These are phyloP conservation scores for Plasmodium reichenowi DNA, from an alignment of 169 alveolate species.

Conservation along the genomic window DNA sequence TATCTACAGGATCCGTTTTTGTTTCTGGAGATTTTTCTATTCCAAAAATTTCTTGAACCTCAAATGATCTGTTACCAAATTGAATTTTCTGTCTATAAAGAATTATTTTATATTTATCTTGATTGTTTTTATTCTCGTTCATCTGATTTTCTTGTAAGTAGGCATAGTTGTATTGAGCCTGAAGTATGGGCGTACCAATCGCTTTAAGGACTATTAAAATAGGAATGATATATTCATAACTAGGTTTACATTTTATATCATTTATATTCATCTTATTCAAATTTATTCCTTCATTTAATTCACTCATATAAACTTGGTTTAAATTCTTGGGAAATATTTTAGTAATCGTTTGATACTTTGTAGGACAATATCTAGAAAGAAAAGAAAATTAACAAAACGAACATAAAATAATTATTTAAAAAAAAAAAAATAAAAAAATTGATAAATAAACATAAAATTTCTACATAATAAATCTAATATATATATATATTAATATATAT, in stretches of 20 bases:
- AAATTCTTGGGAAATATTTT: slow-evolving; percentile 29
- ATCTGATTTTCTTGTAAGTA: slow-evolving; percentile 49
- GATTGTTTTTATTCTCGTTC: slow-evolving; percentile 2
- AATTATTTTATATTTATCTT: slow-evolving; percentile 39
- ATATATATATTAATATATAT: not conserved
- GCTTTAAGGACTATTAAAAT: slow-evolving; percentile 52
- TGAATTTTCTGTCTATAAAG: slow-evolving; percentile 67
- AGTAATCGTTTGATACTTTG: slow-evolving; percentile 38
- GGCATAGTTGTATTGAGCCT: slow-evolving; percentile 54
- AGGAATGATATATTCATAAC: slow-evolving; percentile 59
- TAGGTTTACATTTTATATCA: slow-evolving; percentile 58
- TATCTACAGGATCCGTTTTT: slow-evolving; percentile 26
- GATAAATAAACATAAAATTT: not conserved
- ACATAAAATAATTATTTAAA: not conserved
- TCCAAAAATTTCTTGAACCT: slow-evolving; percentile 65
- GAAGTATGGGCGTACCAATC: slow-evolving; percentile 52
- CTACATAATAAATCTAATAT: not conserved
- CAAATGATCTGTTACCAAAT: slow-evolving; percentile 42
- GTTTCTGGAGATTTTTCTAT: slow-evolving; percentile 51
- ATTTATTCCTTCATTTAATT: slow-evolving; percentile 53
- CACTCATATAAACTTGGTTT: slow-evolving; percentile 51
- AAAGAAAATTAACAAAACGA: not conserved
- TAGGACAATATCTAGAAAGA: slow-evolving; percentile 26
- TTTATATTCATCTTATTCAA: slow-evolving; percentile 34
- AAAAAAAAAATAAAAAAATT: not conserved